Conservation (phyloP, 2,329 filamentous ascomycete species). For the Phaeosphaeria sp. region DNA sequence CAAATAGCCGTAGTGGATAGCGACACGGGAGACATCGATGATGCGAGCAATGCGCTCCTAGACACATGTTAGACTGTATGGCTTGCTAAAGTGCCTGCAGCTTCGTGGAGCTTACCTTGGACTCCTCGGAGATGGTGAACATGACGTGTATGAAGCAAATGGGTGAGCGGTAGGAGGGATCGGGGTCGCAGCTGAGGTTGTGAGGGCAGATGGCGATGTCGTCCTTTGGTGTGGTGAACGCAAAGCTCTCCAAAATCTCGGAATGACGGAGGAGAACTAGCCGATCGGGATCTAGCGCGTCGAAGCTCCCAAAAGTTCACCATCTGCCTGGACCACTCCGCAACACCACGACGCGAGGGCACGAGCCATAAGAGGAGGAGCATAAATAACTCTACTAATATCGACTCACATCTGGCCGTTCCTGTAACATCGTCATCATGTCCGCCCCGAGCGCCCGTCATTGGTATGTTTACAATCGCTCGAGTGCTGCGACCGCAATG, state of each 20-base stretch:
- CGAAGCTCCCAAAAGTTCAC: slow-evolving; percentile 32
- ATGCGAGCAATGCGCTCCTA: slow-evolving; percentile 98
- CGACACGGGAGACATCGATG: slow-evolving; percentile 92
- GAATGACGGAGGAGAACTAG: slow-evolving; percentile 17
- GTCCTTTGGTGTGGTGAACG: slow-evolving; percentile 12
- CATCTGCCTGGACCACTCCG: not conserved
- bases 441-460: slow-evolving; percentile 69
- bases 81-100: not conserved
- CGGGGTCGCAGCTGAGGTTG: not conserved
- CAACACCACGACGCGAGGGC: slow-evolving; percentile 7
- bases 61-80: slow-evolving; percentile 28
- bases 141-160: slow-evolving; percentile 37
- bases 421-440: slow-evolving; percentile 55
- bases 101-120: slow-evolving; percentile 70
- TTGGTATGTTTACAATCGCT: slow-evolving; percentile 63
- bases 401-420: not conserved
- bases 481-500: not conserved
- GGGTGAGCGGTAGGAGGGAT: not conserved
- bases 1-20: slow-evolving; percentile 97
- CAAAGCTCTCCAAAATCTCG: slow-evolving; percentile 33
- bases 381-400: not conserved
- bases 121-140: slow-evolving; percentile 85
- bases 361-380: not conserved
- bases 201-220: slow-evolving; percentile 16
- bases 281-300: slow-evolving; percentile 13